These are phyloP conservation scores for Suillus variegatus DNA, from an alignment of 768 basidiomycete genomes.

Conservation along the genomic window DNA sequence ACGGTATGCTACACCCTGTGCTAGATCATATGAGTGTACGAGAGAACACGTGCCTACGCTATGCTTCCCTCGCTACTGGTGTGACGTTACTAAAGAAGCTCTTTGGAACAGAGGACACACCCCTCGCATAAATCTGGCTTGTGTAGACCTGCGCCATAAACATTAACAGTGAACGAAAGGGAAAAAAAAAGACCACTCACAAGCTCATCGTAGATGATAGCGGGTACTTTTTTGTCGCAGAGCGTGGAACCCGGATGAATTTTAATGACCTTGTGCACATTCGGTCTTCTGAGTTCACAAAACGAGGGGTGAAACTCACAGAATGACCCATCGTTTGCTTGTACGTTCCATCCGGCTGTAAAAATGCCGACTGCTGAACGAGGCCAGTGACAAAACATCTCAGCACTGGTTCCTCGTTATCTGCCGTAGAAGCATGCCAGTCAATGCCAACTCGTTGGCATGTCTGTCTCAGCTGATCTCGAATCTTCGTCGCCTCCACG, in stretches of 20 bases:
- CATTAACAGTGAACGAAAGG: background rate
- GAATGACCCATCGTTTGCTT: conserved; percentile 76
- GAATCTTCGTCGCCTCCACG: conserved; percentile 73
- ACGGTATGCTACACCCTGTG: background rate
- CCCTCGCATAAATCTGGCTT: conserved; percentile 84
- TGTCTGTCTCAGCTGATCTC: conserved; percentile 71
- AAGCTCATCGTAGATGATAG: conserved; percentile 92
- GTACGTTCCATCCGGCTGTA: conserved; percentile 87
- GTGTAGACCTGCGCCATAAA: conserved; percentile 63
- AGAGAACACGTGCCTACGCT: conserved; percentile 7
- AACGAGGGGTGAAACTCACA: conserved; percentile 38
- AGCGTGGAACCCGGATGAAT: conserved; percentile 89
- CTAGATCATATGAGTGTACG: background rate
- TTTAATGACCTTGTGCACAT: conserved; percentile 60
- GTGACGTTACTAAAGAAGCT: conserved; percentile 38
- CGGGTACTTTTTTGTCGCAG: conserved; percentile 77
- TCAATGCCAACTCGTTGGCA: conserved; percentile 66
- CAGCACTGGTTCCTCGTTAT: conserved; percentile 69
- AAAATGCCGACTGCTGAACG: conserved; percentile 78
- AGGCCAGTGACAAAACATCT: conserved; percentile 75
- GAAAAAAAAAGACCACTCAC: conserved; percentile 45
- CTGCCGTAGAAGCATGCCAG: conserved; percentile 55
- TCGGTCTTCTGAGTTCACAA: background rate
- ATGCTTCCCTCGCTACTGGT: conserved; percentile 16
- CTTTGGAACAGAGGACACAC: conserved; percentile 82